Conservation (phyloP, 2,329 filamentous ascomycete species). For the Colletotrichum coccodes region DNA sequence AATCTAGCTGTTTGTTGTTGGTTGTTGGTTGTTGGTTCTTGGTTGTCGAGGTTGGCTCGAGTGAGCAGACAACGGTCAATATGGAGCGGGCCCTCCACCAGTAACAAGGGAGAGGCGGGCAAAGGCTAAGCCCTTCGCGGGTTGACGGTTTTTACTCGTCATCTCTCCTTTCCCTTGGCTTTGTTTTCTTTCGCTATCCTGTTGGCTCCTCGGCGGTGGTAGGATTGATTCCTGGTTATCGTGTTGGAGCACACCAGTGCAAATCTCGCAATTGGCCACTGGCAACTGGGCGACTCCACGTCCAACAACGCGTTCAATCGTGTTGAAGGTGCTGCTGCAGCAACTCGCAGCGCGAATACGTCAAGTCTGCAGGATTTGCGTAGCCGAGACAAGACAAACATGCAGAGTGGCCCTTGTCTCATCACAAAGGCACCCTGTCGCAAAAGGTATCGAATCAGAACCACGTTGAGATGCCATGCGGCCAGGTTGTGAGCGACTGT, state of each 20-base stretch:
- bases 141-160: too few species aligned
- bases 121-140: not conserved
- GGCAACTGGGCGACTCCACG: not conserved
- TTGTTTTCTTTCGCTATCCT: not conserved
- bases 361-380: not conserved
- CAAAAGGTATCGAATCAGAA: not conserved
- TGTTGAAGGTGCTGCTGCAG: too few species aligned
- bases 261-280: not conserved
- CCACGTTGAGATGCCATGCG: not conserved
- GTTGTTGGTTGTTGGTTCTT: not conserved
- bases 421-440: not conserved
- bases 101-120: not conserved
- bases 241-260: not conserved
- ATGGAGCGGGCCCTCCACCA: not conserved
- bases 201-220: not conserved
- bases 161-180: not conserved
- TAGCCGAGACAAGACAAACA: not conserved
- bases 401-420: not conserved
- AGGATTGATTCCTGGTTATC: not conserved
- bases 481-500: not conserved
- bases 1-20: not conserved
- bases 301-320: not conserved
- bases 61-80: not conserved
- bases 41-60: not conserved
- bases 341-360: not conserved